Conservation (phyloP, 768 basidiomycete genomes). For the Tubosaeta brunneosetosa region DNA sequence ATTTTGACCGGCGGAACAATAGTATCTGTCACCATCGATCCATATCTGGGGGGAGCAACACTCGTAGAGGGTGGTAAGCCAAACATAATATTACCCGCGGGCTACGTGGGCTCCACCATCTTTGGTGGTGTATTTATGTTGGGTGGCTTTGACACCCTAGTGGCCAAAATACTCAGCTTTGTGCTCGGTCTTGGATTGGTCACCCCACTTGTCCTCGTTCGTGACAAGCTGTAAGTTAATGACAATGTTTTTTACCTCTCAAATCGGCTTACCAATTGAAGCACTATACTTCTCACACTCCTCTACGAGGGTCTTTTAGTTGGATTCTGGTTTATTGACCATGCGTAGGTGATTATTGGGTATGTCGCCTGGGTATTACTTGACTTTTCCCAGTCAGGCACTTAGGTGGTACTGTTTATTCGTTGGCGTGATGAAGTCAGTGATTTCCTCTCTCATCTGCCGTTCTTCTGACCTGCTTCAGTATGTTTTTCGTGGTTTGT, state of each 20-base stretch:
- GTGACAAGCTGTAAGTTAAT: constrained; percentile 77
- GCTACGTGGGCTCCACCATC: constrained; percentile 79
- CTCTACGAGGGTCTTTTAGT: constrained; percentile 82
- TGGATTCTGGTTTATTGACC: constrained; percentile 94
- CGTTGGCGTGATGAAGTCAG: constrained; percentile 81
- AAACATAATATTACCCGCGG: constrained; percentile 66
- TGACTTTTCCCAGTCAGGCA: constrained; percentile 50
- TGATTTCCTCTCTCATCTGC: constrained; percentile 11
- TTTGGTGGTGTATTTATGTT: constrained; percentile 81
- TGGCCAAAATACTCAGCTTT: constrained; percentile 90
- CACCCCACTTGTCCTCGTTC: constrained; percentile 79
- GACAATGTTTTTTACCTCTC: neutral
- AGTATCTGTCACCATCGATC: constrained; percentile 78
- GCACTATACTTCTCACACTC: constrained; percentile 80
- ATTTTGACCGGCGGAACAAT: constrained; percentile 77
- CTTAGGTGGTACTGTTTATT: constrained; percentile 82
- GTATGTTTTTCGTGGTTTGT: constrained; percentile 87
- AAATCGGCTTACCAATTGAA: constrained; percentile 31
- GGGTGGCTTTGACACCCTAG: constrained; percentile 83
- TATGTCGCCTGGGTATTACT: constrained; percentile 4
- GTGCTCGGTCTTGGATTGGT: constrained; percentile 83
- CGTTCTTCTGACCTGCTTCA: constrained; percentile 26
- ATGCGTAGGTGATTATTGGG: constrained; percentile 54
- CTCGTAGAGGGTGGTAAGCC: constrained; percentile 76
- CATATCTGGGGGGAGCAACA: constrained; percentile 59